phyloP scores from a whole-genome alignment of 2,329 filamentous ascomycete species.

The Ramichloridium luteum region DNA sequence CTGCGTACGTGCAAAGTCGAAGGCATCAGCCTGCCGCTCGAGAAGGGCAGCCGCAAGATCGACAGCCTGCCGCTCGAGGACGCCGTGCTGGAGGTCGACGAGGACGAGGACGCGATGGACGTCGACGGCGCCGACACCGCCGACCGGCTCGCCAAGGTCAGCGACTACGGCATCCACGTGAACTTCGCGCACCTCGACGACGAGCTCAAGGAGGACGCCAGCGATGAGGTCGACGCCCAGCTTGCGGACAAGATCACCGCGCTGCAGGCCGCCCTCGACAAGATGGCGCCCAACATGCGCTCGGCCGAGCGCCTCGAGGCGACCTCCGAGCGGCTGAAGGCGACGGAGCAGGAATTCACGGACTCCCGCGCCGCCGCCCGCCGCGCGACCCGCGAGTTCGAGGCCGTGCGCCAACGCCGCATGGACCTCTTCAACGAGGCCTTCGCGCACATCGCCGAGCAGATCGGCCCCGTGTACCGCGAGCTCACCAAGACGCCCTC shows the following conservation, averaged over 20 bases:
- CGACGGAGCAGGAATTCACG: slow-evolving; percentile 82
- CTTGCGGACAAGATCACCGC: slow-evolving; percentile 66
- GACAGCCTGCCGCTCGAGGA: slow-evolving; percentile 83
- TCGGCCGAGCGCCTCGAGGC: slow-evolving; percentile 82
- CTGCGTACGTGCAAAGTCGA: slow-evolving; percentile 86
- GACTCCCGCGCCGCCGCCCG: slow-evolving; percentile 64
- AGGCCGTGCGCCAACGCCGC: slow-evolving; percentile 66
- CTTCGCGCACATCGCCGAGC: slow-evolving; percentile 86
- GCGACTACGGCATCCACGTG: slow-evolving; percentile 85
- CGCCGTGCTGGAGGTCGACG: slow-evolving; percentile 39
- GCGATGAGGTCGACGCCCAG: slow-evolving; percentile 58
- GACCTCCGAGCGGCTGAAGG: slow-evolving; percentile 69
- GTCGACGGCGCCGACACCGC: slow-evolving; percentile 56
- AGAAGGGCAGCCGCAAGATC: slow-evolving; percentile 55
- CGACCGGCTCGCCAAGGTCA: slow-evolving; percentile 43
- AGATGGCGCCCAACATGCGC: slow-evolving; percentile 93
- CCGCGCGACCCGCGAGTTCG: slow-evolving; percentile 70
- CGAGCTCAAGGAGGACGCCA: slow-evolving; percentile 65
- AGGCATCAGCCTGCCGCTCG: slow-evolving; percentile 75
- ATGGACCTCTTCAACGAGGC: slow-evolving; percentile 91
- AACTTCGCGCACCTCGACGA: slow-evolving; percentile 74
- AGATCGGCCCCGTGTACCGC: slow-evolving; percentile 88
- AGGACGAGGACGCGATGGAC: slow-evolving; percentile 84
- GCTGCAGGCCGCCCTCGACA: slow-evolving; percentile 71
- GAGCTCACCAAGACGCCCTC: slow-evolving; percentile 81